These are phyloP conservation scores for Helminthosporium solani DNA, from an alignment of 2,329 filamentous ascomycete species.

Conservation along the genomic window DNA sequence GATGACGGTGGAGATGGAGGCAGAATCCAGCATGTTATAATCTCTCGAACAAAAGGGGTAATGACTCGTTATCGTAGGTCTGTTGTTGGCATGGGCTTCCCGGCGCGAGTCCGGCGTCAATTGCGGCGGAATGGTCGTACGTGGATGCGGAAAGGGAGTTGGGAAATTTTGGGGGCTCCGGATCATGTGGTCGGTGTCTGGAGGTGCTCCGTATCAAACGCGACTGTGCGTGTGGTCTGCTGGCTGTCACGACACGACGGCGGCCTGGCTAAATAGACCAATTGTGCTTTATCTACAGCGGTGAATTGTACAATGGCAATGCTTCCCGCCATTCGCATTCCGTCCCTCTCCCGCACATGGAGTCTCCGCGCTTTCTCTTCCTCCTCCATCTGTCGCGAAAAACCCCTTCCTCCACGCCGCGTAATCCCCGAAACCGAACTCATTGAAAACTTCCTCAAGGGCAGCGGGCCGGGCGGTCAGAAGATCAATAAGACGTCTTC, in stretches of 20 bases:
- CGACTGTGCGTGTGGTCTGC: neutral
- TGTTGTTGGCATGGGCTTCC: neutral
- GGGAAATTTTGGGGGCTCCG: constrained; percentile 16
- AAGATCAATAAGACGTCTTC: constrained; percentile 99
- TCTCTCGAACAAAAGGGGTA: too few relatives aligned
- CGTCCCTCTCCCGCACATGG: constrained; percentile 5
- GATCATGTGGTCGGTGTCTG: constrained; percentile 1
- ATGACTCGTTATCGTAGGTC: neutral
- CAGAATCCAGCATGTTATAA: constrained; percentile 33
- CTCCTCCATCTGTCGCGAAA: constrained; percentile 16
- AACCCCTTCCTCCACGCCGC: constrained; percentile 65
- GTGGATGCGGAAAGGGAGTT: neutral
- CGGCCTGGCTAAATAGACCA: too few relatives aligned
- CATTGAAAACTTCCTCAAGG: constrained; percentile 83
- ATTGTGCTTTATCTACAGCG: constrained; percentile 4
- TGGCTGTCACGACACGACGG: too few relatives aligned
- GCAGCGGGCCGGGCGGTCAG: constrained; percentile 88
- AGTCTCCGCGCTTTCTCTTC: constrained; percentile 20
- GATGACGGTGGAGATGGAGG: constrained; percentile 38
- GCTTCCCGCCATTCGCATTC: constrained; percentile 12
- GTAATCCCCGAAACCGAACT: constrained; percentile 76
- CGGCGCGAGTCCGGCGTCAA: neutral
- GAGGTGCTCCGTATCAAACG: constrained; percentile 9
- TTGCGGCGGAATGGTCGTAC: neutral
- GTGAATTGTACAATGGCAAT: constrained; percentile 14